Conservation (phyloP, 345 rosid genomes). For the Linum tenue region DNA sequence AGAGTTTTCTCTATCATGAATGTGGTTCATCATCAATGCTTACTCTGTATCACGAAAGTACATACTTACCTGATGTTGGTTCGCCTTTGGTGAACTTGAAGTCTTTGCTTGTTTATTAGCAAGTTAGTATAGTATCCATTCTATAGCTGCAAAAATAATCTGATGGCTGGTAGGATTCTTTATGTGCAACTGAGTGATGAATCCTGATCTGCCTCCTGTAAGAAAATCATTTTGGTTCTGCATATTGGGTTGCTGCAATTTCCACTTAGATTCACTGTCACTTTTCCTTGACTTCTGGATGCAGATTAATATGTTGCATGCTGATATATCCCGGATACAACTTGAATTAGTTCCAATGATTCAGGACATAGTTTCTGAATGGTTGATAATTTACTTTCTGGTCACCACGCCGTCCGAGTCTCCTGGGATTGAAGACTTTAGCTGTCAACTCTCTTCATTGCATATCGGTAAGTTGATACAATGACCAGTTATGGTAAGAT, state of each 20-base stretch:
- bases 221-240: not conserved
- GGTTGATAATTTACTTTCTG: slow-evolving; percentile 69
- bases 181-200: not conserved
- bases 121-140: too few relatives aligned
- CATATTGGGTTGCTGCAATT: not conserved
- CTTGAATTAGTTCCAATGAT: slow-evolving; percentile 83
- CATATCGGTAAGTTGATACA: slow-evolving; percentile 57
- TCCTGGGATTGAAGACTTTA: slow-evolving; percentile 70
- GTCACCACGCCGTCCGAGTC: slow-evolving; percentile 67
- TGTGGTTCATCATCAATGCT: too few relatives aligned
- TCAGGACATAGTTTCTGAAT: slow-evolving; percentile 75
- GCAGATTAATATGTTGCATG: slow-evolving; percentile 65
- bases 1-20: too few relatives aligned
- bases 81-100: too few relatives aligned
- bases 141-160: not conserved
- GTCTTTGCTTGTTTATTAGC: too few relatives aligned
- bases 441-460: slow-evolving; percentile 78
- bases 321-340: slow-evolving; percentile 61
- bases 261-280: not conserved
- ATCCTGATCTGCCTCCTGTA: not conserved
- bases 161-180: not conserved
- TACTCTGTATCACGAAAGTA: too few relatives aligned
- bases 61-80: too few relatives aligned
- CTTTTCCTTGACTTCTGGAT: slow-evolving; percentile 2
- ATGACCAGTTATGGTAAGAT: not conserved